Base-by-base conservation (phyloP, 805 yeast species). In the Candida silvatica region DNA sequence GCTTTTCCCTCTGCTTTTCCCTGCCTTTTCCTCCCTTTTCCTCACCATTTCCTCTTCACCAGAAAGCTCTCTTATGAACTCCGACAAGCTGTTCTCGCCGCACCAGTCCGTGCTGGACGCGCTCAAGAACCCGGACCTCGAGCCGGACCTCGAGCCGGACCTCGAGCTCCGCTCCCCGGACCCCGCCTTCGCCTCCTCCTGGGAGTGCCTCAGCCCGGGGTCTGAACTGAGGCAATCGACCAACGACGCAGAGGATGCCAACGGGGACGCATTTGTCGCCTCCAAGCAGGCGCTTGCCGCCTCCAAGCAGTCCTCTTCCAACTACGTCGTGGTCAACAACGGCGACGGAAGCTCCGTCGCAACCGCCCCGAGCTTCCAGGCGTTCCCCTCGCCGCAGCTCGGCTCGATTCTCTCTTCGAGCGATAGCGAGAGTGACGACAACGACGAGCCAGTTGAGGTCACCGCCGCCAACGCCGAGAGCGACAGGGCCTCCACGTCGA, bases 71-170 rank as follows among this genome's bases (percentile, higher is more conserved):
- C 25, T 12, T 12, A 23, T 23, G n/a, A n/a, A n/a, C n/a, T n/a
- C n/a, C n/a, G 44, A 47, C 9, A 37, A 42, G 27, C 31, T 46
- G 17, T 36, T 56, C 6, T 48, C 63, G 3, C 59, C 60, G 7
- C 63, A 57, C 37, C 30, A 49, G 16, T 58, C 63, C 0, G 49
- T 58, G 4, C 48, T 49, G 31, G 47, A 56, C 35, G 56, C 56
- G 16, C 42, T 58, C n/a, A 53, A 52, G 15, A 49, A 57, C 35
- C 61, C 63, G 4, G 54, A 56, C 6, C 43, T 58, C 36, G 58
- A 55, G n/a, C n/a, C n/a, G n/a, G n/a, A n/a, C n/a, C n/a, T n/a
- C n/a, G n/a, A n/a, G n/a, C n/a, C n/a, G n/a, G 3, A 33, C 46
- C 4, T 7, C 25, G 9, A 18, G 9, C 25, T 12, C 24, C 8